Evolutionary conservation across 139 green algal genomes (phyloP), one percentile per base, ranked within the genome.

Genomic region (Chlorella sorokiniana): DNA sequence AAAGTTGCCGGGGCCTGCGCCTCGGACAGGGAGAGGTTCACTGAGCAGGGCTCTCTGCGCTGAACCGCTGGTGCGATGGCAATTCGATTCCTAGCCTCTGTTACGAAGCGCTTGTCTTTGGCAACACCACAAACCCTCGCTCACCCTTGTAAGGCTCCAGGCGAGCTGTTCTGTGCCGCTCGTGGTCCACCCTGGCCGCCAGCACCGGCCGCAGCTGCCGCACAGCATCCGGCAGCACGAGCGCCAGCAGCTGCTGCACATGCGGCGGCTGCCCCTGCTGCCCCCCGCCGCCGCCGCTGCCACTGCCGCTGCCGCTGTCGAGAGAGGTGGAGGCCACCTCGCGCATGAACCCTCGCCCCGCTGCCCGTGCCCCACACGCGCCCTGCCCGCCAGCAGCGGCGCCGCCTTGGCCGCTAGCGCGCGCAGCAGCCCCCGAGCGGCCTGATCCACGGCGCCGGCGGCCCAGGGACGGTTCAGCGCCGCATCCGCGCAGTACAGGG

Each of bases 1-100:
- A 41, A 59, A 79, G 54, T 79, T 68, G 52, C 37, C 29, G 25
- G 73, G 73, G 37, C 73, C 73, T 79, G 71, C 69, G n/a, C 10
- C 8, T 16, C 14, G 63, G 63, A 40, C 33, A 11, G 27, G 33
- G 63, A 22, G 1, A 69, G n/a, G 16, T 20, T n/a, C 4, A 35
- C 8, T n/a, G n/a, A n/a, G n/a, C n/a, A n/a, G n/a, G n/a, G n/a
- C n/a, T n/a, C n/a, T n/a, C n/a, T n/a, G n/a, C n/a, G n/a, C n/a
- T n/a, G n/a, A n/a, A n/a, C n/a, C n/a, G n/a, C n/a, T n/a, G n/a
- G n/a, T n/a, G n/a, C n/a, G n/a, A n/a, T n/a, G n/a, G n/a, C n/a
- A n/a, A n/a, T n/a, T n/a, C n/a, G n/a, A n/a, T n/a, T n/a, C n/a
- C n/a, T n/a, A n/a, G n/a, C n/a, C n/a, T n/a, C n/a, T n/a, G n/a